Conservation (phyloP, 257 asterid species). For the Vinca minor region DNA sequence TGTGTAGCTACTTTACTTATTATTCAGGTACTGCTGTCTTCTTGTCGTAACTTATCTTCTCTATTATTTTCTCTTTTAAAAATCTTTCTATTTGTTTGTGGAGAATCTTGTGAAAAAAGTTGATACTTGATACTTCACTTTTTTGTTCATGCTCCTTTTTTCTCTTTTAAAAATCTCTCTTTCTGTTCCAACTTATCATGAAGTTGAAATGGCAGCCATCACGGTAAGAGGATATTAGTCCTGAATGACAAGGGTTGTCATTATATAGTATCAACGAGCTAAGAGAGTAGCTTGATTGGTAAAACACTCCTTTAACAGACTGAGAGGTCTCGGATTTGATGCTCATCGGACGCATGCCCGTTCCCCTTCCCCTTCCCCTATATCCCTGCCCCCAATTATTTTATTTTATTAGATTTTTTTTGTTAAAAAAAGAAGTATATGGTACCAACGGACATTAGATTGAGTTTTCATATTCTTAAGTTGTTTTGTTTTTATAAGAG, state of each 20-base stretch:
- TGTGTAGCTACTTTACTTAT: conserved; percentile 77
- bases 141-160: not conserved
- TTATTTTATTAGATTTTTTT: no score
- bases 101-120: not conserved
- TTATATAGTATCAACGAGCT: not conserved
- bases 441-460: no score
- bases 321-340: no score
- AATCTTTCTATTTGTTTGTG: not conserved
- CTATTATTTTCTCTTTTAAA: not conserved
- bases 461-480: not conserved
- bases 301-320: no score
- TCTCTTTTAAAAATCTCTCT: not conserved
- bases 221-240: not conserved
- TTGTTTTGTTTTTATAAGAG: not conserved
- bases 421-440: no score
- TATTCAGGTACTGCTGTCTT: conserved; percentile 47
- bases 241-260: not conserved
- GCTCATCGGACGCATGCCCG: no score
- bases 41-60: not conserved
- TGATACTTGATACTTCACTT: not conserved
- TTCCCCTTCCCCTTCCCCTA: no score
- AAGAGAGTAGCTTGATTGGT: no score
- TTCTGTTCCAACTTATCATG: no score
- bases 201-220: not conserved
- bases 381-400: no score